These are phyloP conservation scores for Torulaspora indica DNA, from an alignment of 805 yeast species.

Conservation along the genomic window DNA sequence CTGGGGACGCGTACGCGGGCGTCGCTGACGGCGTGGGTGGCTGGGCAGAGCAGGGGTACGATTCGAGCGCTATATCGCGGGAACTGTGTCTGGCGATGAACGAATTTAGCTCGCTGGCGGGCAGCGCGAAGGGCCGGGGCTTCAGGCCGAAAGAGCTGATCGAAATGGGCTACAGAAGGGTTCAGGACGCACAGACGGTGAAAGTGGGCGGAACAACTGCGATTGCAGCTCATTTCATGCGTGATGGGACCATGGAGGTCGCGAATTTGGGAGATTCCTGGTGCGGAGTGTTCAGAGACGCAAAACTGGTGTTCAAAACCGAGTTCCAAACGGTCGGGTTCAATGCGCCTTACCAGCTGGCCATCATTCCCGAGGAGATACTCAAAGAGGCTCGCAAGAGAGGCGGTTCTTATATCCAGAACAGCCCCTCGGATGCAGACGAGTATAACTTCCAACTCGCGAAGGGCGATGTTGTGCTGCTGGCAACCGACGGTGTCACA, in stretches of 20 bases:
- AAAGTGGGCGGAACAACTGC: slow-evolving; percentile 94
- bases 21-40: slow-evolving; percentile 98
- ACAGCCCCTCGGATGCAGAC: slow-evolving; percentile 66
- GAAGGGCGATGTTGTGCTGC: slow-evolving; percentile 69
- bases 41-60: slow-evolving; percentile 89
- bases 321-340: slow-evolving; percentile 78
- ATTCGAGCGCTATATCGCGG: slow-evolving; percentile 80
- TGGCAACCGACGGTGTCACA: slow-evolving; percentile 91
- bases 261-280: slow-evolving; percentile 94
- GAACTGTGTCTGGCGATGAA: slow-evolving; percentile 63
- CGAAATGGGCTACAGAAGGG: slow-evolving; percentile 49
- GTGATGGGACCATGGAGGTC: slow-evolving; percentile 50
- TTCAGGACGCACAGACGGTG: slow-evolving; percentile 53
- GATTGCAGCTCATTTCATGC: slow-evolving; percentile 67
- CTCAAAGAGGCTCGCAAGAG: slow-evolving; percentile 48
- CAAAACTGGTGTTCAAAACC: slow-evolving; percentile 58
- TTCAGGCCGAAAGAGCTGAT: slow-evolving; percentile 48
- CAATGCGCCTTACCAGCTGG: slow-evolving; percentile 88
- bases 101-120: slow-evolving; percentile 21
- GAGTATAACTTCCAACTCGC: slow-evolving; percentile 58
- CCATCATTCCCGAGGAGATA: slow-evolving; percentile 69
- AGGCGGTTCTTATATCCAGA: slow-evolving; percentile 63
- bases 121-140: slow-evolving; percentile 9
- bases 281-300: slow-evolving; percentile 76
- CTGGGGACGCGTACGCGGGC: slow-evolving; percentile 51